These are phyloP conservation scores for Saccharomycopsis guyanensis DNA, from an alignment of 805 yeast species.

Conservation along the genomic window DNA sequence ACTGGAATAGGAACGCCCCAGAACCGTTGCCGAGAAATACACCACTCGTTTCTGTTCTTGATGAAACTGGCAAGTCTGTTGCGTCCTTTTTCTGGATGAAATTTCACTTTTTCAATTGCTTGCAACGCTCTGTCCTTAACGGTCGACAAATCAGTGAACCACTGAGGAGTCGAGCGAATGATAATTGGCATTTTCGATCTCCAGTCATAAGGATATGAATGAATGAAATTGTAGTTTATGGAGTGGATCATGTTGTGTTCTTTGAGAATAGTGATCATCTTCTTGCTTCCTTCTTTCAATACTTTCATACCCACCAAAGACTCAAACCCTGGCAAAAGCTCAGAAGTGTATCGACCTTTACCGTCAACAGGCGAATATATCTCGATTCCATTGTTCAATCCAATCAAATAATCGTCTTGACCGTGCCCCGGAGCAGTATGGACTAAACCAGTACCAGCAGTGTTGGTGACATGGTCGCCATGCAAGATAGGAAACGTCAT, in stretches of 20 bases:
- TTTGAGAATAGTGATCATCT: conserved; percentile 38
- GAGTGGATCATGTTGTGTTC: conserved; percentile 39
- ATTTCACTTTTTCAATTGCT: conserved; percentile 55
- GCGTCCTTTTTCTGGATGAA: conserved; percentile 66
- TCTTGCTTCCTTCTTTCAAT: conserved; percentile 46
- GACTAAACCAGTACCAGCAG: conserved; percentile 90
- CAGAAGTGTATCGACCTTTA: conserved; percentile 55
- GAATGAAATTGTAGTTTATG: conserved; percentile 47
- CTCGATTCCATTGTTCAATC: conserved; percentile 46
- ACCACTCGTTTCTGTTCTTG: conserved; percentile 84
- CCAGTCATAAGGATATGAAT: conserved; percentile 97
- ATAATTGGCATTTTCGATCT: conserved; percentile 92
- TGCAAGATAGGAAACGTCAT: conserved; percentile 51
- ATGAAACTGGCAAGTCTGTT: conserved; percentile 69
- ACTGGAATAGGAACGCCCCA: conserved; percentile 99
- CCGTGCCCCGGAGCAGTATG: conserved; percentile 99
- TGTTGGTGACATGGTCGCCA: conserved; percentile 73
- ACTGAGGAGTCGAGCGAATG: conserved; percentile 91
- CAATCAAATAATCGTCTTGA: conserved; percentile 78
- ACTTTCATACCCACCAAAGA: conserved; percentile 52
- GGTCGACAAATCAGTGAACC: conserved; percentile 83
- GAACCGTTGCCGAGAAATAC: conserved; percentile 88
- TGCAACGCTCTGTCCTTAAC: conserved; percentile 57
- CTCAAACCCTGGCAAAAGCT: conserved; percentile 41
- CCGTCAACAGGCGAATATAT: conserved; percentile 76